Conservation (phyloP, 306 rosid genomes). For the Urtica urens region DNA sequence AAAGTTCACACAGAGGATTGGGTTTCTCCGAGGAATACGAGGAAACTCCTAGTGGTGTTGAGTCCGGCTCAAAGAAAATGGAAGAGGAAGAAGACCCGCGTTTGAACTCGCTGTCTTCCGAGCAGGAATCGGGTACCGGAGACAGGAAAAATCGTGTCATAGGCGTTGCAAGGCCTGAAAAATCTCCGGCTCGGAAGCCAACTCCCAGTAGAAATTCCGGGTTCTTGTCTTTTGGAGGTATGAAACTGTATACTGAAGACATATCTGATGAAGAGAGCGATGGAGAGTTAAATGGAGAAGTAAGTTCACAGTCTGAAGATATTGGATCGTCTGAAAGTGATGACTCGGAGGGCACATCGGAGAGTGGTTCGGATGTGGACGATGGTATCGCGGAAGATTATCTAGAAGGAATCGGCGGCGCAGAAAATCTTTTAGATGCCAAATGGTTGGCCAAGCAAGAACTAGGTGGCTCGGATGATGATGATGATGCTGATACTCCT, state of each 20-base stretch:
- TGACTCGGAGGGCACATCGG: slow-evolving; percentile 52
- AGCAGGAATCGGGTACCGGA: slow-evolving; percentile 33
- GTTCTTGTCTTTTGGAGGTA: slow-evolving; percentile 75
- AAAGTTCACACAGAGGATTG: slow-evolving; percentile 58
- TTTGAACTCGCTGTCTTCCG: slow-evolving; percentile 31
- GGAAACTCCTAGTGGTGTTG: slow-evolving; percentile 33
- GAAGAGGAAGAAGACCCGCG: slow-evolving; percentile 33
- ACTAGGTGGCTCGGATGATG: slow-evolving; percentile 36
- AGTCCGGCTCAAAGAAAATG: slow-evolving; percentile 25
- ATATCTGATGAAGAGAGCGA: slow-evolving; percentile 52
- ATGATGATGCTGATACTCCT: slow-evolving; percentile 47
- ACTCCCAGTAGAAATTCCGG: slow-evolving; percentile 55
- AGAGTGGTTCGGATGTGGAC: slow-evolving; percentile 66
- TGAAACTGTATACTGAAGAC: slow-evolving; percentile 68
- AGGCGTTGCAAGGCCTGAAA: slow-evolving; percentile 31
- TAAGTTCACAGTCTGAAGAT: slow-evolving; percentile 25
- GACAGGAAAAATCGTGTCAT: slow-evolving; percentile 25
- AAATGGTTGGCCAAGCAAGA: slow-evolving; percentile 64
- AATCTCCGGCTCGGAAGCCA: slow-evolving; percentile 18
- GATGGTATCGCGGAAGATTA: slow-evolving; percentile 81
- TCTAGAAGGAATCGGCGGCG: slow-evolving; percentile 83
- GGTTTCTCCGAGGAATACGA: slow-evolving; percentile 61
- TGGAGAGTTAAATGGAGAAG: slow-evolving; percentile 42
- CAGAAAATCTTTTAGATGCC: slow-evolving; percentile 44
- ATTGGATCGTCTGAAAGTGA: slow-evolving; percentile 43